phyloP scores from a whole-genome alignment of 129 eudicot species.

The Smallanthus sonchifolius region DNA sequence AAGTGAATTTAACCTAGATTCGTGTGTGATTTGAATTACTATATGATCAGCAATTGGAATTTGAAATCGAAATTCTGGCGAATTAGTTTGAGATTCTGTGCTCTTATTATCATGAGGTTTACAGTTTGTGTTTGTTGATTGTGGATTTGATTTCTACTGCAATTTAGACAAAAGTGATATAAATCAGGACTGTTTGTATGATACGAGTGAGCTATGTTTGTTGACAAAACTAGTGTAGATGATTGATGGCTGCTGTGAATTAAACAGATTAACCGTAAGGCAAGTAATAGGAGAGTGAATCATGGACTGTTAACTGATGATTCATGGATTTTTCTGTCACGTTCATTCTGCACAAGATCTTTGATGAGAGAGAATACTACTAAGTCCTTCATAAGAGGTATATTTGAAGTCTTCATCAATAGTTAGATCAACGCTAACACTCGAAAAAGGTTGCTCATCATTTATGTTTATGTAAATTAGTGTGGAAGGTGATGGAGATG shows the following conservation, averaged over 20 bases:
- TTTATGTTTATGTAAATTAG: constrained; percentile 26
- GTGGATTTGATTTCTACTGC: not conserved
- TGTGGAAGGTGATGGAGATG: constrained; percentile 98
- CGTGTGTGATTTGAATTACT: not conserved
- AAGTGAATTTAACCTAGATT: not conserved
- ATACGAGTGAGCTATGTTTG: constrained; percentile 7
- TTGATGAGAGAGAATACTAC: constrained; percentile 69
- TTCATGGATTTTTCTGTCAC: constrained; percentile 77
- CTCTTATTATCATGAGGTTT: not conserved
- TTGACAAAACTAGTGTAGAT: not conserved
- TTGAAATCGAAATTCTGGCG: not conserved
- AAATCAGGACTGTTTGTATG: constrained; percentile 8
- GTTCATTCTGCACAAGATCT: constrained; percentile 58
- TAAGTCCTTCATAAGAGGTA: constrained; percentile 84
- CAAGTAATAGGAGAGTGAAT: constrained; percentile 70
- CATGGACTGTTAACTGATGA: constrained; percentile 58
- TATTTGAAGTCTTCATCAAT: not conserved
- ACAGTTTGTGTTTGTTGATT: not conserved
- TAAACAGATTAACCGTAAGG: constrained; percentile 56
- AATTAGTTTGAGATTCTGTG: not conserved
- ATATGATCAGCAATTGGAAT: not conserved
- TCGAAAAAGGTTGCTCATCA: not conserved
- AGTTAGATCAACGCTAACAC: not conserved
- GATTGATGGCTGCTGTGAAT: constrained; percentile 6
- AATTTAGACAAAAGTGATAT: not conserved